Conservation (phyloP, 2,329 filamentous ascomycete genomes). For the Pseudofabraea citricarpa region DNA sequence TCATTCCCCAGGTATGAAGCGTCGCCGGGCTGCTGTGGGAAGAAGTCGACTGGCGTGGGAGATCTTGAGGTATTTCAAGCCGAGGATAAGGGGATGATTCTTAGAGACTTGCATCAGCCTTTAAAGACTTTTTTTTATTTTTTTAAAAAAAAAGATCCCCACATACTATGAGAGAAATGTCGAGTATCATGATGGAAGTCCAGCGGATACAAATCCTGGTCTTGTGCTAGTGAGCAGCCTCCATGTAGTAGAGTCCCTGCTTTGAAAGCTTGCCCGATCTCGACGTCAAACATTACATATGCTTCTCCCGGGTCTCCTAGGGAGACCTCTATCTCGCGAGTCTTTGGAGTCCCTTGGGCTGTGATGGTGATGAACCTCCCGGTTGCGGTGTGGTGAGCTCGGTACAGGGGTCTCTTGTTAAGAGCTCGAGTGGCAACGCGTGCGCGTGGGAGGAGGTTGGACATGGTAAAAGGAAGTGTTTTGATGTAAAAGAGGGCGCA, state of each 20-base stretch:
- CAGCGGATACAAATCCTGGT: conserved; percentile 7
- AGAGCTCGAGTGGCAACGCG: background rate
- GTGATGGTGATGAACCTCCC: conserved; percentile 8
- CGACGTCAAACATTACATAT: conserved; percentile 7
- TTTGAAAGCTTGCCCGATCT: conserved; percentile 5
- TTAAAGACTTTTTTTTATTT: too few relatives aligned
- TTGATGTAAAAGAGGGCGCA: too few relatives aligned
- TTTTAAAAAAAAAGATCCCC: too few relatives aligned
- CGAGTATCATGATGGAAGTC: conserved; percentile 8
- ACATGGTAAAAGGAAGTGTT: conserved; percentile 2
- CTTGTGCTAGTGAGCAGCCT: conserved; percentile 5
- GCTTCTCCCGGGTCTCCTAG: conserved; percentile 3
- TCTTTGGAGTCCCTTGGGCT: conserved; percentile 6
- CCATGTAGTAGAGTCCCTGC: conserved; percentile 3
- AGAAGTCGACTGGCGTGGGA: conserved; percentile 4
- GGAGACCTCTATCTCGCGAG: conserved; percentile 6
- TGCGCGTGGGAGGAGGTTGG: background rate
- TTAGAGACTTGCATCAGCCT: too few relatives aligned
- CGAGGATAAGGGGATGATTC: conserved; percentile 5
- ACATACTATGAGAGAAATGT: conserved; percentile 7
- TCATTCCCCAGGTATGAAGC: conserved; percentile 8
- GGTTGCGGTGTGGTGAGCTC: conserved; percentile 6
- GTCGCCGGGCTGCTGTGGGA: conserved; percentile 5
- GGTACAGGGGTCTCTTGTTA: background rate
- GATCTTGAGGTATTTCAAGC: conserved; percentile 7